Conservation (phyloP, 2,329 filamentous ascomycete species). For the Plenodomus biglobosus region DNA sequence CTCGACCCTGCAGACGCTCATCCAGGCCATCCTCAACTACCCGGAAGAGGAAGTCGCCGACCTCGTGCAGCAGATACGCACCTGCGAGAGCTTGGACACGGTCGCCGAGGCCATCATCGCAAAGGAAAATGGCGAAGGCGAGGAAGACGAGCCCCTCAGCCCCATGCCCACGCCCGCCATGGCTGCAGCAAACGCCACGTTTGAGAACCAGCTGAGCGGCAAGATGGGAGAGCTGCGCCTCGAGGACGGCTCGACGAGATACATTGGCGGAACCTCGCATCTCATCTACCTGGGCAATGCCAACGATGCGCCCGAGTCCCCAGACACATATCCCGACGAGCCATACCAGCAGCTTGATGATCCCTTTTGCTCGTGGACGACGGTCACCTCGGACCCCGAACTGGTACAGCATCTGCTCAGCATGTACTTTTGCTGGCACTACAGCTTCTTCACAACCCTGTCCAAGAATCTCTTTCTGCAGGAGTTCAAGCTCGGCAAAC, state of each 20-base stretch:
- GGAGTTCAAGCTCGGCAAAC: constrained; percentile 75
- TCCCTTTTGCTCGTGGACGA: constrained; percentile 82
- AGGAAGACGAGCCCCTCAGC: constrained; percentile 46
- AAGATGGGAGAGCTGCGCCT: constrained; percentile 92
- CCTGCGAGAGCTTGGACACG: constrained; percentile 73
- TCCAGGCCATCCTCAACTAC: constrained; percentile 90
- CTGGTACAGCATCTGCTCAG: constrained; percentile 85
- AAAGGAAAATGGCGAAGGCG: constrained; percentile 52
- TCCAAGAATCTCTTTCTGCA: constrained; percentile 84
- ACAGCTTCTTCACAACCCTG: constrained; percentile 90
- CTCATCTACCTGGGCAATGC: constrained; percentile 69
- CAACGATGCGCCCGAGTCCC: constrained; percentile 35
- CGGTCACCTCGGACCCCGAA: constrained; percentile 75
- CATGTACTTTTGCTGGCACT: constrained; percentile 99
- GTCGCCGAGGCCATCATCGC: constrained; percentile 62
- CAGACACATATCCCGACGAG: constrained; percentile 45
- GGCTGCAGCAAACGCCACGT: constrained; percentile 41
- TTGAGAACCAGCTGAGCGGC: constrained; percentile 80
- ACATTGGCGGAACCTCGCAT: constrained; percentile 92
- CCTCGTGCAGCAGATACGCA: constrained; percentile 83
- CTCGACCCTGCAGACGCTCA: constrained; percentile 85
- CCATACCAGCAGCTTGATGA: constrained; percentile 60
- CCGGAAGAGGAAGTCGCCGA: constrained; percentile 81
- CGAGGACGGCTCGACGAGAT: constrained; percentile 84
- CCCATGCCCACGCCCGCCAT: constrained; percentile 40